Evolutionary conservation across 805 yeast species (phyloP).

Genomic region (Teunomyces tritomae): DNA sequence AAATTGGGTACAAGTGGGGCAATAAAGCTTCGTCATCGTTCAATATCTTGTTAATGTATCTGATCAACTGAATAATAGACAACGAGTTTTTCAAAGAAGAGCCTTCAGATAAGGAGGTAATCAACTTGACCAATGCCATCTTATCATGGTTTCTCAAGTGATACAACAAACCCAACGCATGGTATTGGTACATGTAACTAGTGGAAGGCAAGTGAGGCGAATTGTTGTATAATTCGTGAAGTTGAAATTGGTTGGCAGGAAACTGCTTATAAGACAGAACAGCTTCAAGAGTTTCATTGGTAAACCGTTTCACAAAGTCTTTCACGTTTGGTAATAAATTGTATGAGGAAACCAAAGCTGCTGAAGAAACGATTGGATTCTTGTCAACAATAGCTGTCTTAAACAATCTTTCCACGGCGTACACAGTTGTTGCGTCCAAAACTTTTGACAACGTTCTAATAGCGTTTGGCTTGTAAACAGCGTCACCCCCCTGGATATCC

Average conservation of each 20-base stretch:
- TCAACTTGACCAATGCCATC: constrained; percentile 89
- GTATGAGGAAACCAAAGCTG: constrained; percentile 91
- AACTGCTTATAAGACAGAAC: constrained; percentile 59
- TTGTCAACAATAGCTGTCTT: constrained; percentile 90
- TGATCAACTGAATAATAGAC: constrained; percentile 81
- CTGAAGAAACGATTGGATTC: constrained; percentile 84
- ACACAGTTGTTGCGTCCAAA: constrained; percentile 85
- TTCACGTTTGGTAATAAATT: constrained; percentile 86
- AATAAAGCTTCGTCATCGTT: constrained; percentile 68
- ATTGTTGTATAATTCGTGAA: constrained; percentile 55
- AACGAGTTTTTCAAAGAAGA: constrained; percentile 70
- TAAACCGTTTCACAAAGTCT: constrained; percentile 90
- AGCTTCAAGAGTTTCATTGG: constrained; percentile 93
- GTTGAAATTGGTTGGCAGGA: constrained; percentile 47
- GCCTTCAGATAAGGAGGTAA: constrained; percentile 68
- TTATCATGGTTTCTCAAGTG: constrained; percentile 86
- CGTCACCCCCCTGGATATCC: constrained; percentile 89
- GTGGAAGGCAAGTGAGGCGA: constrained; percentile 58
- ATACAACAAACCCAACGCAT: constrained; percentile 88
- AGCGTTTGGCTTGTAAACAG: constrained; percentile 88
- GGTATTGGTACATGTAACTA: constrained; percentile 87
- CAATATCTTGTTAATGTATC: constrained; percentile 72
- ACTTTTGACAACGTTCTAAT: constrained; percentile 88
- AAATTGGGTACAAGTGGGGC: constrained; percentile 57
- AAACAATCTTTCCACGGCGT: constrained; percentile 88